phyloP scores from a whole-genome alignment of 495 filamentous ascomycete species.

The Platismatia glauca region DNA sequence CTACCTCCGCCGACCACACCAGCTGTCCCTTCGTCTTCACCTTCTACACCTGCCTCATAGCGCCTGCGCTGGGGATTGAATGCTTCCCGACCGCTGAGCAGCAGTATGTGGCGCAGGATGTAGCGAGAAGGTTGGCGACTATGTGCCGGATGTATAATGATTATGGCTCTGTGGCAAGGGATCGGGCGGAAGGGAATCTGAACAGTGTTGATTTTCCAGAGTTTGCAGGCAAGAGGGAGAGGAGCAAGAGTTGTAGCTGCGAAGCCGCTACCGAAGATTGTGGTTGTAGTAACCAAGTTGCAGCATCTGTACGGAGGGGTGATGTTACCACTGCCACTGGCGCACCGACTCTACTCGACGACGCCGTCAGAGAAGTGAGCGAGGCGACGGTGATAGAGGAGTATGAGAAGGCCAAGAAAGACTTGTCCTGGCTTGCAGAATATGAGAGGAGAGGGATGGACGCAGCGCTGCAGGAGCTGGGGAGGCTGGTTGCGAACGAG shows the following conservation, averaged over 20 bases:
- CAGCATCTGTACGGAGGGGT: no score
- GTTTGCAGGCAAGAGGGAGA: conserved; percentile 22
- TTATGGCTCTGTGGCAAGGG: conserved; percentile 28
- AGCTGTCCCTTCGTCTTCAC: conserved; percentile 33
- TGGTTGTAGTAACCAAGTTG: no score
- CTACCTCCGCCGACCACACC: conserved; percentile 32
- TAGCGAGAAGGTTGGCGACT: conserved; percentile 27
- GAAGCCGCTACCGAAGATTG: not conserved
- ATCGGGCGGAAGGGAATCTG: conserved; percentile 31
- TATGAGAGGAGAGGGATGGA: conserved; percentile 25
- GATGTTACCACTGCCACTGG: no score
- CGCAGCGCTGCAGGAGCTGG: not conserved
- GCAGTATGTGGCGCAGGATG: conserved; percentile 28
- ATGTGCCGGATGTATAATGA: conserved; percentile 39
- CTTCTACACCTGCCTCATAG: conserved; percentile 29
- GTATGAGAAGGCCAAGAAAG: no score
- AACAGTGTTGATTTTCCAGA: conserved; percentile 36
- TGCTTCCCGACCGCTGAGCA: conserved; percentile 5
- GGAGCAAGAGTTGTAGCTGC: no score
- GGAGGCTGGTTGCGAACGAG: not conserved
- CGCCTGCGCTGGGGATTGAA: not conserved
- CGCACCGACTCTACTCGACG: conserved; percentile 14
- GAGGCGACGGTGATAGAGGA: no score
- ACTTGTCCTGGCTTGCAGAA: conserved; percentile 21
- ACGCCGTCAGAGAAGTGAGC: no score